Evolutionary conservation across 2,329 filamentous ascomycete species (phyloP).

Genomic region (Chaetomium globosum): DNA sequence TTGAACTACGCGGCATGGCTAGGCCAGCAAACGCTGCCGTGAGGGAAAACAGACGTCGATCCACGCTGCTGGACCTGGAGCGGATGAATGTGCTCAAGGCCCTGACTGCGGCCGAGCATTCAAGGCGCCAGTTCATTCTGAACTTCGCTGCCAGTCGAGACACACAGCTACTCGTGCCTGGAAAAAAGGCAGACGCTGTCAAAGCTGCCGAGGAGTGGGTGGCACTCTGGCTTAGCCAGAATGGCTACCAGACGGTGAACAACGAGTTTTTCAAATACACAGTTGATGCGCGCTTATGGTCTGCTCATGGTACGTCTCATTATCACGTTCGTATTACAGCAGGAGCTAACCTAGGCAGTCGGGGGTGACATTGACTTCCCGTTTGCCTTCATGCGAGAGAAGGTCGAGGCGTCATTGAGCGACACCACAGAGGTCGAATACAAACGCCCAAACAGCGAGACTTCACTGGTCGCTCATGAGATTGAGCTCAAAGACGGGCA

Average conservation of each 20-base stretch:
- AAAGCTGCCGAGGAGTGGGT: slow-evolving; percentile 37
- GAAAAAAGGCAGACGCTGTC: slow-evolving; percentile 35
- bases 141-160: slow-evolving; percentile 36
- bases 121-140: slow-evolving; percentile 36
- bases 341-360: slow-evolving; percentile 29
- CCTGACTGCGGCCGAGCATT: slow-evolving; percentile 36
- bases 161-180: slow-evolving; percentile 34
- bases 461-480: slow-evolving; percentile 1
- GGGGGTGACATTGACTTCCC: slow-evolving; percentile 33
- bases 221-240: slow-evolving; percentile 30
- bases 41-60: slow-evolving; percentile 32
- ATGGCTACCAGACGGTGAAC: slow-evolving; percentile 26
- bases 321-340: neutral
- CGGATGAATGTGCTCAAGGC: slow-evolving; percentile 35
- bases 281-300: slow-evolving; percentile 35
- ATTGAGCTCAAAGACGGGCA: neutral
- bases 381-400: slow-evolving; percentile 35
- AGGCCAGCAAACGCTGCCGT: slow-evolving; percentile 34
- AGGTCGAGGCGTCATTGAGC: slow-evolving; percentile 6
- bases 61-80: slow-evolving; percentile 31
- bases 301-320: slow-evolving; percentile 27
- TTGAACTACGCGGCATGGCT: slow-evolving; percentile 22
- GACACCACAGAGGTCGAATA: slow-evolving; percentile 12
- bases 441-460: slow-evolving; percentile 16
- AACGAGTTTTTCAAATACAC: slow-evolving; percentile 36